These are phyloP conservation scores for Lactuca sativa DNA, from an alignment of 129 eudicot species.

Conservation along the genomic window DNA sequence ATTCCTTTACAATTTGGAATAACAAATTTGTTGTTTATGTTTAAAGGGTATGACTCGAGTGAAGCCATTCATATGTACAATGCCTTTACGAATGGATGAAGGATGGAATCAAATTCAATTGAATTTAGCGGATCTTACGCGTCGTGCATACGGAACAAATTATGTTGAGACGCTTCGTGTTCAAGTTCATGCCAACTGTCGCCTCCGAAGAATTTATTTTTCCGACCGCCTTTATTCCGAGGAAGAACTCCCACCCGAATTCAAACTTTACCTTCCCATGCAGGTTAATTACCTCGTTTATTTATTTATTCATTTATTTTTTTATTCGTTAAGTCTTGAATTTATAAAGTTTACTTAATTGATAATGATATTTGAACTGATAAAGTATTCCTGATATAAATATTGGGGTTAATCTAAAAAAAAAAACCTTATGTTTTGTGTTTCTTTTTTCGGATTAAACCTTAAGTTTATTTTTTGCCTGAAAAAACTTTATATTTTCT, in stretches of 20 bases:
- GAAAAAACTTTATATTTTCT: too few relatives aligned
- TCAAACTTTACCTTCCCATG: conserved; percentile 94
- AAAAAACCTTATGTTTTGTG: too few relatives aligned
- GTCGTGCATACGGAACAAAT: conserved; percentile 97
- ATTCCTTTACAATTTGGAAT: background rate
- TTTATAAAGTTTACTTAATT: too few relatives aligned
- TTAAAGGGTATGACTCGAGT: conserved; percentile 84
- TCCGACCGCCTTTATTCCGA: conserved; percentile 97
- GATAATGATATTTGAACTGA: too few relatives aligned
- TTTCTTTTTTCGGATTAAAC: too few relatives aligned
- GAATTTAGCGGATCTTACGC: conserved; percentile 82
- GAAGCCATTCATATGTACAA: conserved; percentile 96
- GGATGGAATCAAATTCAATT: conserved; percentile 99
- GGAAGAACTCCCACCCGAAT: conserved; percentile 98
- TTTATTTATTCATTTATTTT: too few relatives aligned
- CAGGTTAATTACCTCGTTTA: conserved; percentile 48
- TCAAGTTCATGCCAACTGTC: conserved; percentile 97
- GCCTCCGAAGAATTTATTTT: conserved; percentile 89
- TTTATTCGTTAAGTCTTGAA: too few relatives aligned
- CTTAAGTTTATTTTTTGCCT: too few relatives aligned
- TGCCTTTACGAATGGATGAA: conserved; percentile 93
- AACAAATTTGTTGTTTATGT: background rate
- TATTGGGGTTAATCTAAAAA: too few relatives aligned
- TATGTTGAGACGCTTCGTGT: conserved; percentile 92
- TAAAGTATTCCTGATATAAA: too few relatives aligned